A percentile compares a stretch with the other conserved stretches of the same genome.
phyloP scores from a whole-genome alignment of 106 monocot genomes.

The Acanthochlamys bracteata region DNA sequence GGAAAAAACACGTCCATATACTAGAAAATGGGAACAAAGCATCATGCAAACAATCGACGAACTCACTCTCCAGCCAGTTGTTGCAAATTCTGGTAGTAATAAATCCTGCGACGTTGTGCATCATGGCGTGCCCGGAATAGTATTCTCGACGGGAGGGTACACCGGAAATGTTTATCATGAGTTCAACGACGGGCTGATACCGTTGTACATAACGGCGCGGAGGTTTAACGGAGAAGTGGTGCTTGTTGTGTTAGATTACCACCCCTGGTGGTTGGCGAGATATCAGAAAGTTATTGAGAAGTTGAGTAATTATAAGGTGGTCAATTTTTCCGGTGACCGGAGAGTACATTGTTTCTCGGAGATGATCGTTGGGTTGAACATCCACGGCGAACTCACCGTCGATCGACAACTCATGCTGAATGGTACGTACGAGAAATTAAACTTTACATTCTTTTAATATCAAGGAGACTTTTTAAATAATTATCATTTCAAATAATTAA shows the following conservation, averaged over 20 bases:
- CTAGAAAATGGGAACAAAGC: slow-evolving; percentile 1
- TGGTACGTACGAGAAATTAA: slow-evolving; percentile 18
- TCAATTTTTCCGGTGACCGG: slow-evolving; percentile 48
- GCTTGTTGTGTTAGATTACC: slow-evolving; percentile 63
- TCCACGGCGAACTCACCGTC: slow-evolving; percentile 73
- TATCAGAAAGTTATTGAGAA: slow-evolving; percentile 31
- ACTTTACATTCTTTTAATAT: no score
- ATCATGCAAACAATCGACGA: slow-evolving; percentile 6
- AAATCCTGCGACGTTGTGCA: slow-evolving; percentile 39
- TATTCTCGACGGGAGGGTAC: slow-evolving; percentile 57
- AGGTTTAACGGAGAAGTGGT: slow-evolving; percentile 60
- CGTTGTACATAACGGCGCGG: slow-evolving; percentile 61
- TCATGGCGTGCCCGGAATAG: slow-evolving; percentile 31
- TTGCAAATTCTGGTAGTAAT: neutral
- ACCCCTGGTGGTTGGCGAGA: slow-evolving; percentile 60
- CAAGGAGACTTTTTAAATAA: no score
- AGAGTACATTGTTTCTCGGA: slow-evolving; percentile 78
- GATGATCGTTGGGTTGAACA: slow-evolving; percentile 61
- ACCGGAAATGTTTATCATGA: slow-evolving; percentile 46
- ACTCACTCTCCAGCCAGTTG: neutral
- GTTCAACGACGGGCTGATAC: slow-evolving; percentile 72
- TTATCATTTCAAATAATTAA: no score
- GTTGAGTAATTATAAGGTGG: slow-evolving; percentile 48
- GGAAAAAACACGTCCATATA: neutral
- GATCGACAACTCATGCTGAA: slow-evolving; percentile 56